These are phyloP conservation scores for Fraxinus pennsylvanica DNA, from an alignment of 257 asterid genomes.

Conservation along the genomic window DNA sequence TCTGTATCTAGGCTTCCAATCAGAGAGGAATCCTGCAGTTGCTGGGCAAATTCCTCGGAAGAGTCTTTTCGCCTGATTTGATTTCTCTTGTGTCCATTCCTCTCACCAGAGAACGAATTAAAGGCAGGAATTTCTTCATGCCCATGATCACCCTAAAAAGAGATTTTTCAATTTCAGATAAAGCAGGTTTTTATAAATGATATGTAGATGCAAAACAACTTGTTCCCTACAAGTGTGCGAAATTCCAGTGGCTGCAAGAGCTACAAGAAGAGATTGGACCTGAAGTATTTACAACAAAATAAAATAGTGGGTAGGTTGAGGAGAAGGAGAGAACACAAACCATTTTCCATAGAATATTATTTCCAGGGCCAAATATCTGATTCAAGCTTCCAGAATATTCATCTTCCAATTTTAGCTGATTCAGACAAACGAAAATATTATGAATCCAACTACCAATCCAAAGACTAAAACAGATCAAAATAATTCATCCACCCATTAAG, in stretches of 20 bases:
- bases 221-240: not conserved
- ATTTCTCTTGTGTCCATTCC: constrained; percentile 42
- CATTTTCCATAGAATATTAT: constrained; percentile 42
- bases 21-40: constrained; percentile 45
- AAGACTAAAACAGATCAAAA: constrained; percentile 8
- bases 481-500: constrained; percentile 21
- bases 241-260: constrained; percentile 19
- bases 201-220: constrained; percentile 10
- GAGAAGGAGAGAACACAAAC: constrained; percentile 25
- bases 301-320: constrained; percentile 2
- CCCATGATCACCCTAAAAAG: constrained; percentile 45
- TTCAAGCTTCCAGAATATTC: constrained; percentile 39
- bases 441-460: constrained; percentile 13
- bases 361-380: constrained; percentile 39
- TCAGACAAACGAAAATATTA: constrained; percentile 20
- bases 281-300: not conserved
- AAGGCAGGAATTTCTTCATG: constrained; percentile 48
- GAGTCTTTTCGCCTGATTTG: constrained; percentile 42
- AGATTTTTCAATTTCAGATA: constrained; percentile 22
- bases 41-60: constrained; percentile 48
- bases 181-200: constrained; percentile 10
- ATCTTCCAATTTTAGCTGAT: constrained; percentile 62
- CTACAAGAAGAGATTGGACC: not conserved
- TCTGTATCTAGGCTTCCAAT: constrained; percentile 47
- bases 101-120: constrained; percentile 40